These are phyloP conservation scores for Penicillium sp. DNA, from an alignment of 2,329 filamentous ascomycete species.

Conservation along the genomic window DNA sequence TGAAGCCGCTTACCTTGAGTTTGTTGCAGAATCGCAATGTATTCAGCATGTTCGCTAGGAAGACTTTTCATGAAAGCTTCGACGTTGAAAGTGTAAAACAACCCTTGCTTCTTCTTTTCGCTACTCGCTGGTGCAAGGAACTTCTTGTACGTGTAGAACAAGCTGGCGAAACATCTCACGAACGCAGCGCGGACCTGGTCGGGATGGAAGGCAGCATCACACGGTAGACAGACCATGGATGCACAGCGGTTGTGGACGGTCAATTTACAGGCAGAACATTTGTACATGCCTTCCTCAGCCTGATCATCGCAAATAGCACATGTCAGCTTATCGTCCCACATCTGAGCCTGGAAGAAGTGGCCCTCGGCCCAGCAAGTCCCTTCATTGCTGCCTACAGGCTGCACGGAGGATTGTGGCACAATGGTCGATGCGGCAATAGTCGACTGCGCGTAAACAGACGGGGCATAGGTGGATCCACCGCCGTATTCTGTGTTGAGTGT, in stretches of 20 bases:
- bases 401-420: slow-evolving; percentile 45
- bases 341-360: slow-evolving; percentile 49
- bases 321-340: slow-evolving; percentile 44
- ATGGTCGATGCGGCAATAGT: slow-evolving; percentile 54
- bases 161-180: slow-evolving; percentile 67
- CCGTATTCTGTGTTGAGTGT: slow-evolving; percentile 44
- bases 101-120: slow-evolving; percentile 63
- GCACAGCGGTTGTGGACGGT: slow-evolving; percentile 62
- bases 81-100: slow-evolving; percentile 67
- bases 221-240: slow-evolving; percentile 62
- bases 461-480: slow-evolving; percentile 47
- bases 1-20: slow-evolving; percentile 56
- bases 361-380: slow-evolving; percentile 50
- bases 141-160: slow-evolving; percentile 69
- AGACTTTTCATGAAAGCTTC: slow-evolving; percentile 66
- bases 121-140: slow-evolving; percentile 61
- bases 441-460: slow-evolving; percentile 53
- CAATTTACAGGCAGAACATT: slow-evolving; percentile 50
- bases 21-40: slow-evolving; percentile 63
- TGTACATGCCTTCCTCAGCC: slow-evolving; percentile 59
- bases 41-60: slow-evolving; percentile 64
- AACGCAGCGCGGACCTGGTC: slow-evolving; percentile 69
- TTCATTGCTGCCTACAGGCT: slow-evolving; percentile 43
- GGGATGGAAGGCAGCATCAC: slow-evolving; percentile 65
- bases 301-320: slow-evolving; percentile 56